phyloP scores from a whole-genome alignment of 257 asterid species.

The Datura wrightii region DNA sequence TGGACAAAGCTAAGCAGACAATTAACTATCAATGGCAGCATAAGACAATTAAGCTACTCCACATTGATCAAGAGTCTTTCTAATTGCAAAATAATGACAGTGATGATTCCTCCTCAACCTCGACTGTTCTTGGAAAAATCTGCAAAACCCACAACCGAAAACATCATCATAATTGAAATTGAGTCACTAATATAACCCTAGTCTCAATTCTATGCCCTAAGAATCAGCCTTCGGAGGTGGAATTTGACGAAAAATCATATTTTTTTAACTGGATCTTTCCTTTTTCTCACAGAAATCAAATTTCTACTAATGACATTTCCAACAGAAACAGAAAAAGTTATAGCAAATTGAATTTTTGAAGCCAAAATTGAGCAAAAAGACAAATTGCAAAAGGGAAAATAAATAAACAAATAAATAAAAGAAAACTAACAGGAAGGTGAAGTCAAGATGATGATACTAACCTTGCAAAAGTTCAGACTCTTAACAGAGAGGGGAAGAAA shows the following conservation, averaged over 20 bases:
- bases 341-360: not conserved
- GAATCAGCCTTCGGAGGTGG: too few species aligned
- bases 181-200: not conserved
- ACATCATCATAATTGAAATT: constrained; percentile 25
- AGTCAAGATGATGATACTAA: not conserved
- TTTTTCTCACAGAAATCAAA: not conserved
- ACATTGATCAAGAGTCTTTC: constrained; percentile 29
- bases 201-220: not conserved
- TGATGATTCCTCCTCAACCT: constrained; percentile 43
- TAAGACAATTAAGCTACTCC: constrained; percentile 28
- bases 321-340: not conserved
- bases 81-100: constrained; percentile 26
- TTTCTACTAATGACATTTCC: not conserved
- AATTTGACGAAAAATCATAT: not conserved
- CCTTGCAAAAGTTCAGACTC: not conserved
- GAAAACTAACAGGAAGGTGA: not conserved
- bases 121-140: constrained; percentile 12
- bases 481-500: not conserved
- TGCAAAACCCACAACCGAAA: constrained; percentile 27
- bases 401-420: not conserved
- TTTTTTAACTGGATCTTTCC: not conserved
- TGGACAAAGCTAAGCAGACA: constrained; percentile 32
- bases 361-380: not conserved
- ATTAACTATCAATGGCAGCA: constrained; percentile 31
- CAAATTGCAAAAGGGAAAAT: not conserved